These are phyloP conservation scores for Phytophthora europaea DNA, from an alignment of 352 stramenopile genomes.

Conservation along the genomic window DNA sequence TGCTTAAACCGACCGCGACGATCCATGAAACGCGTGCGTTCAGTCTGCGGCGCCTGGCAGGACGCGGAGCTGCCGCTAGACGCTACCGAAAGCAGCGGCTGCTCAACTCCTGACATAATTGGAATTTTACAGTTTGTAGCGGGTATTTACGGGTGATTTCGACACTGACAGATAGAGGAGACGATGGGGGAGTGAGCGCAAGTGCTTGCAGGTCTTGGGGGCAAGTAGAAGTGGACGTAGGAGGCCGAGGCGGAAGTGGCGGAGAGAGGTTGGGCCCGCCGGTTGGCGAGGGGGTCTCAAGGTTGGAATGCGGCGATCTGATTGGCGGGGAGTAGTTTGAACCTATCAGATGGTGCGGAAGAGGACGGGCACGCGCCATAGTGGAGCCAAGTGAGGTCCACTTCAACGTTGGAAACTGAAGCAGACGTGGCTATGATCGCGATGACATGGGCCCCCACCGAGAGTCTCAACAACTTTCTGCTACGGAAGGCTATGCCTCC, in stretches of 20 bases:
- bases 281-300: conserved; percentile 11
- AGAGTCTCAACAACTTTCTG: not conserved
- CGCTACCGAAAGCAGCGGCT: conserved; percentile 47
- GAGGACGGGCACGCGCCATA: conserved; percentile 17
- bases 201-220: not conserved
- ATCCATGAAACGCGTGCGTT: conserved; percentile 64
- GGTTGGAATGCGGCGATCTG: not conserved
- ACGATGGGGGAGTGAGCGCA: conserved; percentile 10
- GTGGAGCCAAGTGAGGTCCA: conserved; percentile 2
- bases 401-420: conserved; percentile 13
- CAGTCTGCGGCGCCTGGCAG: conserved; percentile 8
- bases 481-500: not conserved
- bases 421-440: not conserved
- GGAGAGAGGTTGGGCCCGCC: not conserved
- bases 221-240: not conserved
- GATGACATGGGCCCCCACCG: not conserved
- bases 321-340: conserved; percentile 19
- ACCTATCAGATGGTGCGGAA: conserved; percentile 20
- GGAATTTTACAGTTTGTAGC: conserved; percentile 11
- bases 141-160: conserved; percentile 1
- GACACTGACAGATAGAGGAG: conserved; percentile 9
- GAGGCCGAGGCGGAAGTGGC: not conserved
- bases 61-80: conserved; percentile 13
- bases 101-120: conserved; percentile 43
- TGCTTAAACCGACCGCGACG: conserved; percentile 73